Conservation (phyloP, 2,329 filamentous ascomycete species). For the Tolypocladium sp. region DNA sequence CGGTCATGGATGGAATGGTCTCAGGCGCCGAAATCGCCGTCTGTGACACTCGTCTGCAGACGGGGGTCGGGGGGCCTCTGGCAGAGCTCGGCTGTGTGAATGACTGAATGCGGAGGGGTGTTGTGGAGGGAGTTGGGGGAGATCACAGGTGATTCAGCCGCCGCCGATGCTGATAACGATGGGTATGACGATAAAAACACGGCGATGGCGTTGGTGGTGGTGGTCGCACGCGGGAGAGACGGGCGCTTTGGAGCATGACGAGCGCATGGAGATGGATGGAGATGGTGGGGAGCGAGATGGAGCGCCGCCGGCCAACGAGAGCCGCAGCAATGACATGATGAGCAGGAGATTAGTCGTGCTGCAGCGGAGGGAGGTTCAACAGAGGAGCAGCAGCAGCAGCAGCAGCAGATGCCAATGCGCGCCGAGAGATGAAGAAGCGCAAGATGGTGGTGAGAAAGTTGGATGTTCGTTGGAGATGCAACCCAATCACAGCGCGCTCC, state of each 20-base stretch:
- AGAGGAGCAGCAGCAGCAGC: too few relatives aligned
- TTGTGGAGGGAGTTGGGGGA: not conserved
- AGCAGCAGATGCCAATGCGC: too few relatives aligned
- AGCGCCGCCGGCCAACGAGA: not conserved
- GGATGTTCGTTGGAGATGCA: not conserved
- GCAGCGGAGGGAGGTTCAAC: not conserved
- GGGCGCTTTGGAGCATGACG: not conserved
- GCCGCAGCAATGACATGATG: not conserved
- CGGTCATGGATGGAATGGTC: not conserved
- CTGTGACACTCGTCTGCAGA: not conserved
- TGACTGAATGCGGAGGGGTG: not conserved
- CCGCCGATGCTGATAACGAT: not conserved
- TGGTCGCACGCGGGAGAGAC: not conserved
- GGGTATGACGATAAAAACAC: slow-evolving; percentile 4
- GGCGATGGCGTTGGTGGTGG: not conserved
- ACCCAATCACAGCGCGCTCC: not conserved
- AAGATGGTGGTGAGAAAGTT: not conserved
- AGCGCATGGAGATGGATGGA: not conserved
- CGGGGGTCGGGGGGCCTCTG: not conserved
- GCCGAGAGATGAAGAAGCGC: not conserved
- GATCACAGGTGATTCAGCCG: not conserved
- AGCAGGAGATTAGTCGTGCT: not conserved
- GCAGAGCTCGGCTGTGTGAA: not conserved
- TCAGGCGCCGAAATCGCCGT: not conserved
- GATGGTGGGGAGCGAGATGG: not conserved